These are phyloP conservation scores for Pichia sp. DNA, from an alignment of 1,139 yeast species.

Conservation along the genomic window DNA sequence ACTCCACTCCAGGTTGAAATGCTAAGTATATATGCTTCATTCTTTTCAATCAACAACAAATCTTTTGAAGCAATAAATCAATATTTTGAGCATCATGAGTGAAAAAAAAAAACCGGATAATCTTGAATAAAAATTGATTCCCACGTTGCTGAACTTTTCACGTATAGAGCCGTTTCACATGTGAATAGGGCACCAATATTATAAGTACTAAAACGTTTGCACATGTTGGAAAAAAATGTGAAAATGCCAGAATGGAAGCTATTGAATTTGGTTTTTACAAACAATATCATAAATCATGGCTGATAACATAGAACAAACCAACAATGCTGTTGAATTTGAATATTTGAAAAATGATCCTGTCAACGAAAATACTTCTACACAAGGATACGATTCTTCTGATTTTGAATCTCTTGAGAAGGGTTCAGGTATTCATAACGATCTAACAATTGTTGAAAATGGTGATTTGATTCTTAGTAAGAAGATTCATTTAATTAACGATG, in stretches of 20 bases:
- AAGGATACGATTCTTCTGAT: not conserved
- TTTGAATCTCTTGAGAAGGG: not conserved
- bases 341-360: not conserved
- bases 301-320: not conserved
- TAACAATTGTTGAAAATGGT: constrained; percentile 12
- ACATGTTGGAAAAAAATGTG: not conserved
- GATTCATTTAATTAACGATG: constrained; percentile 34
- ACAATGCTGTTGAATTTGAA: not conserved
- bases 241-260: not conserved
- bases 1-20: no score
- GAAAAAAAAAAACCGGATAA: no score
- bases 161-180: not conserved
- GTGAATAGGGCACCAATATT: no score
- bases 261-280: not conserved
- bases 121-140: not conserved
- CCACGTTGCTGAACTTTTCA: not conserved
- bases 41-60: no score
- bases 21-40: no score
- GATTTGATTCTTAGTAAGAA: constrained; percentile 23
- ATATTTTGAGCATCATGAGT: no score
- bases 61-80: no score
- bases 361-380: not conserved
- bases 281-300: not conserved
- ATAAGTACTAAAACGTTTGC: not conserved
- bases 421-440: not conserved